Evolutionary conservation across 1,139 yeast species (phyloP), one percentile per base, ranked within the genome.

Genomic region (Saccharomyces uvarum): DNA sequence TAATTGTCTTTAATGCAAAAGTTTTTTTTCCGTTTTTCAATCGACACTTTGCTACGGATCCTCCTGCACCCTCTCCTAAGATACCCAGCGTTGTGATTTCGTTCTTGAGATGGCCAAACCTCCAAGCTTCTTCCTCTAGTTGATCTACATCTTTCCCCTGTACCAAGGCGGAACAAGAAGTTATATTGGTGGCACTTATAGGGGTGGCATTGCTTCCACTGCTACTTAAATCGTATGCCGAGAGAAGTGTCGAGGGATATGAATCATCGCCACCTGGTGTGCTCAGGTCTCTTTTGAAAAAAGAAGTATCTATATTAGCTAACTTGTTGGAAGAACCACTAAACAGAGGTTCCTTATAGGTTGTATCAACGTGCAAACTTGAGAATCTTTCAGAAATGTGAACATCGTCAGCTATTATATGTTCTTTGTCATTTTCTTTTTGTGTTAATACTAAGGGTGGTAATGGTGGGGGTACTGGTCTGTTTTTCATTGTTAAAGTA

Each of bases 31-130:
- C 82, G 47, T 75, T 69, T 55, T 74, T 74, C 49, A 86, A 73
- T 60, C 73, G 75, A 69, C 98, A 91, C 66, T 88, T 82, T 24
- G 86, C 79, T 7, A 93, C 99, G 21, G 88, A 79, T 1, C 98
- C 99, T 8, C 97, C 96, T 48, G 87, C 86, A 14, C 99, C 99
- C 73, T 93, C 98, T 16, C 99, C 99, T 19, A 93, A 71, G 47
- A 81, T 77, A 32, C 83, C 83, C 46, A 90, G 62, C 53, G 84
- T 86, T 4, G 77, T 73, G 50, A 88, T 85, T 46, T 78, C 77
- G 47, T 79, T 80, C 32, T 75, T 73, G 56, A 81, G 77, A 32
- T 88, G 86, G 3, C 85, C 75, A 11, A 70, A 63, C 59, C 81
- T 80, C 97, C 98, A 91, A 56, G 86, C 91, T 28, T 81, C 84